Conservation (phyloP, 768 basidiomycete genomes). For the Trametes meyenii region DNA sequence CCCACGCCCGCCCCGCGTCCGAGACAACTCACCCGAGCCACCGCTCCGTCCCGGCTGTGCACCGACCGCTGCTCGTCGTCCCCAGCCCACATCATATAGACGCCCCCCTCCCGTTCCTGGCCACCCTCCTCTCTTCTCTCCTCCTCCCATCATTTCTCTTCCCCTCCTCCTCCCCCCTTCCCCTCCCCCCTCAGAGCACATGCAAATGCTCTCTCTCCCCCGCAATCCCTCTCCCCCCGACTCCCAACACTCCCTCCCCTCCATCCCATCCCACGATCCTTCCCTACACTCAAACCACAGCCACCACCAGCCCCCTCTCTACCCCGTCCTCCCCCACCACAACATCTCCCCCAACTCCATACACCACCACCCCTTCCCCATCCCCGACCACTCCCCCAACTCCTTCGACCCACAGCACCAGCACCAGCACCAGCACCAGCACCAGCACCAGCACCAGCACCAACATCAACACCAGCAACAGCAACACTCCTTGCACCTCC, state of each 20-base stretch:
- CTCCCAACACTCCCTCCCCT: slow-evolving; percentile 21
- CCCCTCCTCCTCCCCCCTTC: slow-evolving; percentile 3
- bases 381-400: slow-evolving; percentile 8
- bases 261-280: slow-evolving; percentile 40
- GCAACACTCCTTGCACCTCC: slow-evolving; percentile 26
- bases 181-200: slow-evolving; percentile 8
- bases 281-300: slow-evolving; percentile 28
- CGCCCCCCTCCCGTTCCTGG: slow-evolving; percentile 4
- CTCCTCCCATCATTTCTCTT: background rate
- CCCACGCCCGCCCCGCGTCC: background rate
- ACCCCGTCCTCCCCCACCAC: slow-evolving; percentile 23
- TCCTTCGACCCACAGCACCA: slow-evolving; percentile 27
- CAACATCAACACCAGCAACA: background rate
- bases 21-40: background rate
- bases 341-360: slow-evolving; percentile 28
- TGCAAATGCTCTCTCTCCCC: slow-evolving; percentile 18
- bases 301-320: slow-evolving; percentile 27
- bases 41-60: slow-evolving; percentile 1
- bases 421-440: slow-evolving; percentile 5
- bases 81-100: slow-evolving; percentile 8
- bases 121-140: slow-evolving; percentile 17
- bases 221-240: slow-evolving; percentile 22
- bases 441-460: no score
- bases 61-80: slow-evolving; percentile 2
- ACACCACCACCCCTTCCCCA: slow-evolving; percentile 21